phyloP scores from a whole-genome alignment of 2,329 filamentous ascomycete species.

The Thelonectria discophora region DNA sequence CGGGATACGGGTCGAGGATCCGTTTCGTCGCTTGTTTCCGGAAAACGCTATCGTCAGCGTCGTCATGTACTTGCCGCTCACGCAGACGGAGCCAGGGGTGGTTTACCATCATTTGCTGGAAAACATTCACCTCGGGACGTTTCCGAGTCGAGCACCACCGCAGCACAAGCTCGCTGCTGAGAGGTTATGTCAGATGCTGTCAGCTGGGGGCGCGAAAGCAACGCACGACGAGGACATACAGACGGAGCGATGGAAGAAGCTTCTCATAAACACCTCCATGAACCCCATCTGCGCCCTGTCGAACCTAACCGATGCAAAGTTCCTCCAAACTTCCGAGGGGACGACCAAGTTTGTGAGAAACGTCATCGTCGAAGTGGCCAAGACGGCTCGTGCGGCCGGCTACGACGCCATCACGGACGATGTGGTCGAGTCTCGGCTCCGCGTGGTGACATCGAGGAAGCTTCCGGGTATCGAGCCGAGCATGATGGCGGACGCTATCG shows the following conservation, averaged over 20 bases:
- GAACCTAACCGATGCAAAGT: neutral
- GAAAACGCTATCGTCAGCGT: conserved; percentile 14
- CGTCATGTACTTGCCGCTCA: conserved; percentile 5
- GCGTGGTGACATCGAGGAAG: neutral
- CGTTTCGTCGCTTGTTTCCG: conserved; percentile 2
- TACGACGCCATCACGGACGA: neutral
- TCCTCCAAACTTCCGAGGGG: neutral
- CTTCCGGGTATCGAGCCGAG: conserved; percentile 3
- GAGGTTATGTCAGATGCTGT: neutral
- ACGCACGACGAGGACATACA: conserved; percentile 1
- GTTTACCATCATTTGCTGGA: neutral
- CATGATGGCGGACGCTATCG: conserved; percentile 8
- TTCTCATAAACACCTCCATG: conserved; percentile 4
- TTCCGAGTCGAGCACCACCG: neutral
- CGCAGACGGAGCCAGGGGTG: neutral
- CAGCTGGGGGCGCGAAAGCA: neutral
- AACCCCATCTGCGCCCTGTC: conserved; percentile 7
- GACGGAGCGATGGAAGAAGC: conserved; percentile 2
- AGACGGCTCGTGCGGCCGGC: neutral
- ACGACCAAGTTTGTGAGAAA: neutral
- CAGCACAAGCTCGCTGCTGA: conserved; percentile 1
- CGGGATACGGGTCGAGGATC: conserved; percentile 6
- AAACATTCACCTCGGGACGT: conserved; percentile 2
- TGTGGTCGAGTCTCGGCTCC: neutral
- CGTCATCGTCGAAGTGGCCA: conserved; percentile 5